A percentile compares a stretch with the other conserved stretches of the same genome.
phyloP scores from a whole-genome alignment of 306 rosid species.

The Vicia sativa region DNA sequence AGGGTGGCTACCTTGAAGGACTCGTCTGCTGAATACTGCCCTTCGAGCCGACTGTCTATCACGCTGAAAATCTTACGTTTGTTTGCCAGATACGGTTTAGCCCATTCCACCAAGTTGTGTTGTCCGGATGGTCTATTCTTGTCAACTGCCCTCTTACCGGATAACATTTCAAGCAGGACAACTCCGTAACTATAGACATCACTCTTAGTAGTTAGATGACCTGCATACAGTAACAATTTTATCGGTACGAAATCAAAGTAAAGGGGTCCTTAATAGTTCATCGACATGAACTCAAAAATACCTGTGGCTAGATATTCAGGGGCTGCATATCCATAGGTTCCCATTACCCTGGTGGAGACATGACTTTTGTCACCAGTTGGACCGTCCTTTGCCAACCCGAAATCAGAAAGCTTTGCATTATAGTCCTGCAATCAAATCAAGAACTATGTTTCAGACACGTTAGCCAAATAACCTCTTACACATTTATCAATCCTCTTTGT shows the following conservation, averaged over 20 bases:
- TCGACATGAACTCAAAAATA: slow-evolving; percentile 29
- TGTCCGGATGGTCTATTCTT: slow-evolving; percentile 64
- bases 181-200: slow-evolving; percentile 76
- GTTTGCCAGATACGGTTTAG: slow-evolving; percentile 50
- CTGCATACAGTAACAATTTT: slow-evolving; percentile 35
- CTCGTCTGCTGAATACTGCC: slow-evolving; percentile 58
- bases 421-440: slow-evolving; percentile 49
- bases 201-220: slow-evolving; percentile 60
- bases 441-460: slow-evolving; percentile 22
- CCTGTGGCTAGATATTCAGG: slow-evolving; percentile 72
- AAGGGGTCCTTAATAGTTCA: neutral
- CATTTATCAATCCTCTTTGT: slow-evolving; percentile 1
- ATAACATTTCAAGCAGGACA: slow-evolving; percentile 63
- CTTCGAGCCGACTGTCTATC: slow-evolving; percentile 64
- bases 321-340: slow-evolving; percentile 70
- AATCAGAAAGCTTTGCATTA: slow-evolving; percentile 67
- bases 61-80: slow-evolving; percentile 45
- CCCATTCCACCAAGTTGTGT: slow-evolving; percentile 62
- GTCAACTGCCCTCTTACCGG: slow-evolving; percentile 62
- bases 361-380: slow-evolving; percentile 62
- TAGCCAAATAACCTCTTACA: neutral
- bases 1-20: slow-evolving; percentile 53
- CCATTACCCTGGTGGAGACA: slow-evolving; percentile 63
- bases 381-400: slow-evolving; percentile 72
- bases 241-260: neutral